Conservation (phyloP, 768 basidiomycete species). For the Rhodotorula toruloides region DNA sequence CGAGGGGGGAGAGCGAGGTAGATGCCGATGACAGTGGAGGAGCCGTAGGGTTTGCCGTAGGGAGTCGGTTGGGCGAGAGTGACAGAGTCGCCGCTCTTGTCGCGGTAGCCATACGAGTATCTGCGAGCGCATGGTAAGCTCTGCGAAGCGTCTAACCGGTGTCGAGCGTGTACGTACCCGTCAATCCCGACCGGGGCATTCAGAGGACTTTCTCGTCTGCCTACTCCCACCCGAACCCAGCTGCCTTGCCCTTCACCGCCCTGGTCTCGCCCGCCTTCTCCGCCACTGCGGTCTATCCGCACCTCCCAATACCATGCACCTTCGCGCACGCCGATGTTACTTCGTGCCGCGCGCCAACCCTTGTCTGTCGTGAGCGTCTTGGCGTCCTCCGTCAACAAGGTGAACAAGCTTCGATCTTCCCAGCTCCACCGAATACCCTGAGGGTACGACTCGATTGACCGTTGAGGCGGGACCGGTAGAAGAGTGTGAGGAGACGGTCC, state of each 20-base stretch:
- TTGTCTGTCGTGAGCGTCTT: constrained; percentile 70
- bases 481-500: constrained; percentile 54
- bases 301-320: constrained; percentile 95
- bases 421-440: constrained; percentile 65
- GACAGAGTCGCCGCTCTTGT: constrained; percentile 87
- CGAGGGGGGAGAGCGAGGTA: constrained; percentile 75
- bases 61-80: constrained; percentile 71
- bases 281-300: constrained; percentile 67
- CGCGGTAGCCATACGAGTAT: constrained; percentile 67
- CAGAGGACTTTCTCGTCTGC: constrained; percentile 81
- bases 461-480: constrained; percentile 53
- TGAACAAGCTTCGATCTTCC: constrained; percentile 81
- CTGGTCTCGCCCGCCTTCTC: constrained; percentile 53
- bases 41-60: constrained; percentile 67
- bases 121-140: constrained; percentile 10
- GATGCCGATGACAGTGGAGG: constrained; percentile 88
- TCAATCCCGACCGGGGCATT: constrained; percentile 90
- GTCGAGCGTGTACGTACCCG: constrained; percentile 48
- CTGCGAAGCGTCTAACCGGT: neutral
- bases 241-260: constrained; percentile 56
- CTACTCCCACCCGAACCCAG: constrained; percentile 88
- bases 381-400: constrained; percentile 74
- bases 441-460: constrained; percentile 75
- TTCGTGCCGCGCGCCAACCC: constrained; percentile 83
- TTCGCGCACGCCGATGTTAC: constrained; percentile 80